Conservation (phyloP, 345 rosid genomes). For the Barbarea vulgaris region DNA sequence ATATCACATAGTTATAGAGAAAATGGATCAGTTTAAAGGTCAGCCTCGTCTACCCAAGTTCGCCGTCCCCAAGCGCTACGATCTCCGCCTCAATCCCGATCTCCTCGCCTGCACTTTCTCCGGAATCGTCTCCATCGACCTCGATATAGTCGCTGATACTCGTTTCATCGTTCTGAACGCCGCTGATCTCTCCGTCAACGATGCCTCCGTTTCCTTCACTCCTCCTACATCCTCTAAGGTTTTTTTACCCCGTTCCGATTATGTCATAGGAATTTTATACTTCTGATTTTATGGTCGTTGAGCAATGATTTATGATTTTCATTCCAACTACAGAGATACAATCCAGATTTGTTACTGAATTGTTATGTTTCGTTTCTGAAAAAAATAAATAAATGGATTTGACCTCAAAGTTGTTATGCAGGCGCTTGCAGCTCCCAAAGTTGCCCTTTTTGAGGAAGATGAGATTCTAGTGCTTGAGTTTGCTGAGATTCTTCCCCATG, state of each 20-base stretch:
- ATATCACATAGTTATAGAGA: background rate
- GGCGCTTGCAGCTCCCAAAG: conserved; percentile 58
- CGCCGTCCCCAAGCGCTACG: conserved; percentile 83
- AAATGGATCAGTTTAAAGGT: conserved; percentile 82
- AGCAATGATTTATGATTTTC: background rate
- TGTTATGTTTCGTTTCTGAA: background rate
- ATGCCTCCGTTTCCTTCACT: conserved; percentile 59
- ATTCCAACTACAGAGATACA: background rate
- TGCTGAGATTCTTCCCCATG: conserved; percentile 59
- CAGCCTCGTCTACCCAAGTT: conserved; percentile 92
- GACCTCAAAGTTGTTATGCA: conserved; percentile 26
- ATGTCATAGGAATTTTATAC: conserved; percentile 8
- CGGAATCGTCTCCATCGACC: conserved; percentile 62
- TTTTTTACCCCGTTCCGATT: background rate
- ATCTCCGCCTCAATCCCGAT: conserved; percentile 75
- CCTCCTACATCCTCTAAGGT: conserved; percentile 58
- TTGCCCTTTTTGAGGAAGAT: conserved; percentile 61
- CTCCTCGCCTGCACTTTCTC: conserved; percentile 69
- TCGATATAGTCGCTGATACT: conserved; percentile 63
- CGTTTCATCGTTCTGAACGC: conserved; percentile 88
- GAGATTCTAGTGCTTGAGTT: conserved; percentile 84
- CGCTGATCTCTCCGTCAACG: conserved; percentile 70
- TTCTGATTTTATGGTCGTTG: conserved; percentile 14
- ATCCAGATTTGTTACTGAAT: background rate
- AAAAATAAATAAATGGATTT: background rate